Base-by-base conservation (phyloP, 2,329 filamentous ascomycete species). In the Aureobasidium sp. region DNA sequence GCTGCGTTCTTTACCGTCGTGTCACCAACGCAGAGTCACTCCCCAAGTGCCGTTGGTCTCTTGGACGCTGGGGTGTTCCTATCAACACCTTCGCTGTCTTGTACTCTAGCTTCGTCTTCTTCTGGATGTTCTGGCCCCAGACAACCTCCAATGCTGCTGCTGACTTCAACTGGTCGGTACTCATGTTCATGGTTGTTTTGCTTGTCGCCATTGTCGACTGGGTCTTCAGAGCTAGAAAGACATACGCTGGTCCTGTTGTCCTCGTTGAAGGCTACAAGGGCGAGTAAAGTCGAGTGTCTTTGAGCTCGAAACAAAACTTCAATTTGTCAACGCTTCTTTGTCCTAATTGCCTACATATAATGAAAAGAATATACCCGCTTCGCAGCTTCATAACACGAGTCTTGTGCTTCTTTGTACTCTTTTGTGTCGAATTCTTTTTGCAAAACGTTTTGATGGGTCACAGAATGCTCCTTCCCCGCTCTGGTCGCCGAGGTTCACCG, bases 71-170 rank as follows among this genome's bases (percentile, higher is more conserved):
- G n/a, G 70, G 70, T n/a, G 53, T 68, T 2, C 56, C 61, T 4
- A 55, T 73, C 52, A 74, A 73, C 38, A 56, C 60, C 4, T 37
- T 70, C 6, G 67, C 64, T 1, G 50, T 71, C 7, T 11, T 62
- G 2, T 73, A 72, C 53, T 55, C 66, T 1, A 22, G 56, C 16
- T 67, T 68, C 51, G 61, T 63, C 0, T 66, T 70, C 53, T 61
- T 72, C 58, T 72, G 68, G 68, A 62, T 61, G 7, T 66, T 68
- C 57, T 71, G 69, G 69, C 58, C 58, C 3, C 47, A 55, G 21
- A 50, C 49, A 2, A 50, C 54, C 11, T 57, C 58, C 2, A 50
- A 54, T 2, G 56, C 55, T 24, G 55, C 56, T 4, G 40, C 34
- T 3, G 57, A 53, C 19, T 59, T 60, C 39, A 61, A 61, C 38